Base-by-base conservation (phyloP, 805 yeast genomes). In the Candida takata region DNA sequence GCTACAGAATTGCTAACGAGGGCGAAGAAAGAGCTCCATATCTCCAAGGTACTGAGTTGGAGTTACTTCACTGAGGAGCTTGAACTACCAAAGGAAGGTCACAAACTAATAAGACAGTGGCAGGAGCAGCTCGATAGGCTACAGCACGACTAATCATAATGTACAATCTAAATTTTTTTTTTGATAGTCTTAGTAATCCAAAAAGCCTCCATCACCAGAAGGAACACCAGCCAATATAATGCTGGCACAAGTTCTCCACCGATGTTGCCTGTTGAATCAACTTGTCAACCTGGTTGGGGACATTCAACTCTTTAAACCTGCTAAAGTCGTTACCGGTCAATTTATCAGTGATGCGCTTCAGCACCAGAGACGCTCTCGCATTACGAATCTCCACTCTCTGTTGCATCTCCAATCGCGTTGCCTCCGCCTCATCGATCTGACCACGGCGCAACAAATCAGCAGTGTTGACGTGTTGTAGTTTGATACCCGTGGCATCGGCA, bases 151-250 rank as follows among this genome's bases (percentile, higher is more conserved):
- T 12, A 18, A 15, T 28, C 7, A 29, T 9, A 20, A 12, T 29
- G 24, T 13, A 29, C 16, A 11, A 8, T 21, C 24, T 21, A 8
- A 21, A 8, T 8, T 11, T 21, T 21, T 21, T 21, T 8, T 21
- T 21, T 8, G 11, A 21, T 21, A 21, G 11, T 21, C 18, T 27
- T 10, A 11, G 19, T 13, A 7, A 14, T 27, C n/a, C n/a, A n/a
- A 26, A 29, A 8, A 19, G 20, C 16, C 18, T 14, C 11, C 25
- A 20, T 42, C 37, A 90, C 97, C 98, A 92, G 74, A 90, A 92
- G 1, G 97, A 84, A 62, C 99, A 92, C 99, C 99, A 92, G 14
- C 99, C 99, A 43, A 92, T 83, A 55, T 84, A 92, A 60, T 90
- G 98, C 60, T 87, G 97, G 53, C 97, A 92, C 37, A 92, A 63